Base-by-base conservation (phyloP, 352 stramenopile genomes). In the Phytophthora cactorum region DNA sequence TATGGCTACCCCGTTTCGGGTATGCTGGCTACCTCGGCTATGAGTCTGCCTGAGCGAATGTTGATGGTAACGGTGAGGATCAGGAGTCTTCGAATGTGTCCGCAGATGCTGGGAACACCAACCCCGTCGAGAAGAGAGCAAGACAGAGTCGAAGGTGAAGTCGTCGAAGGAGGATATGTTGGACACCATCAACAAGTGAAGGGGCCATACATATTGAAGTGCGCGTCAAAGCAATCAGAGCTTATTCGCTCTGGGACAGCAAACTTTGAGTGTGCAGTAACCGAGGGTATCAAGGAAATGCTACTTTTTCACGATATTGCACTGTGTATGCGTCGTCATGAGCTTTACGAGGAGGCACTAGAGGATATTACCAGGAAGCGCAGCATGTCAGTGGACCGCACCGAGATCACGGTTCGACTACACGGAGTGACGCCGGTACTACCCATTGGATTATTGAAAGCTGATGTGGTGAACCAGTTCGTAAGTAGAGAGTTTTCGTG, bases 401-500 rank as follows among this genome's bases (percentile, higher is more conserved):
- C 74, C 22, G 89, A 90, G 72, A 82, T 92, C 45, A 70, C 69
- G 0, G 72, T 88, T 52, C 78, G 86, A 25, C 62, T 97, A 12
- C 73, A 92, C 12, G 69, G 86, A 34, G 79, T 95, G 56, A 81
- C 84, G 15, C 84, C 85, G 0, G 68, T 90, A 17, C 68, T 90
- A 27, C 59, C 75, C 8, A 91, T 96, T 72, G 78, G 77, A 6
- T 73, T 82, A 28, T 68, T 97, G 32, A 95, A 94, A 67, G 76
- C 88, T 0, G 78, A 91, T 55, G 75, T 90, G 22, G 77, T 96
- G 31, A 86, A 88, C 52, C 79, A 91, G 59, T 92, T 97, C 32
- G 84, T 97, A 31, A 86, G 81, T 51, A 22, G 22, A 22, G 22
- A 22, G 0, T 22, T 22, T 22, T 22, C 22, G 22, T 22, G 22